Evolutionary conservation across 192 early-diverging fungal genomes (phyloP).

Genomic region (Backusella morwellensis): DNA sequence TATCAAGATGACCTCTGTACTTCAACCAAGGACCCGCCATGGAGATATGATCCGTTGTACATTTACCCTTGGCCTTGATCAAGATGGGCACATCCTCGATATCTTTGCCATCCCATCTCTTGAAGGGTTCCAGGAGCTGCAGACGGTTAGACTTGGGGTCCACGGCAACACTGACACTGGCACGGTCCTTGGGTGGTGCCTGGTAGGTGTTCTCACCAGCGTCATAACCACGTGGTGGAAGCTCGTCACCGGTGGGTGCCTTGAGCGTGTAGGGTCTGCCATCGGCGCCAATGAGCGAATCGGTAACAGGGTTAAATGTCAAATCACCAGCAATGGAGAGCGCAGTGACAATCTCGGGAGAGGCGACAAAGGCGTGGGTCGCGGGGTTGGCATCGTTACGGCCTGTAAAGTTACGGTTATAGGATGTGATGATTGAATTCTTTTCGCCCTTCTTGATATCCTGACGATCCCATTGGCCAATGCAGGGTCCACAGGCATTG

Average conservation of each 20-base stretch:
- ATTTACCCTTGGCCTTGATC: constrained; percentile 97
- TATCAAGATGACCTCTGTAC: constrained; percentile 98
- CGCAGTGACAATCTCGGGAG: constrained; percentile 92
- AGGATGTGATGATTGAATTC: constrained; percentile 98
- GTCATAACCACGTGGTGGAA: constrained; percentile 93
- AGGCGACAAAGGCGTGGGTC: constrained; percentile 95
- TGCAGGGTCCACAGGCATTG: constrained; percentile 98
- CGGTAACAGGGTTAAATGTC: constrained; percentile 92
- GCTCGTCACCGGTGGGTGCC: constrained; percentile 80
- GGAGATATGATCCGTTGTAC: constrained; percentile 98
- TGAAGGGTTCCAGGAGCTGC: constrained; percentile 87
- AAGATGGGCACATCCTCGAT: constrained; percentile 77
- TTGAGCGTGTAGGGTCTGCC: constrained; percentile 95
- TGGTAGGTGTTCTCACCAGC: constrained; percentile 94
- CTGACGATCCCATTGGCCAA: constrained; percentile 98
- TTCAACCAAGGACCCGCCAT: constrained; percentile 90
- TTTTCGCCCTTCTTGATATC: constrained; percentile 95
- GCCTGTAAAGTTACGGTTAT: constrained; percentile 99
- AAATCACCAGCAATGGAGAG: constrained; percentile 92
- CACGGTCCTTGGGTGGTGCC: constrained; percentile 85
- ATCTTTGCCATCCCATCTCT: constrained; percentile 88
- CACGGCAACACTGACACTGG: constrained; percentile 69
- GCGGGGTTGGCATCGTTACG: constrained; percentile 98
- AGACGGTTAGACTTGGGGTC: constrained; percentile 85
- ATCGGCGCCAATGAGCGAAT: constrained; percentile 79